These are phyloP conservation scores for Trifolium subterraneum DNA, from an alignment of 306 rosid genomes.

Conservation along the genomic window DNA sequence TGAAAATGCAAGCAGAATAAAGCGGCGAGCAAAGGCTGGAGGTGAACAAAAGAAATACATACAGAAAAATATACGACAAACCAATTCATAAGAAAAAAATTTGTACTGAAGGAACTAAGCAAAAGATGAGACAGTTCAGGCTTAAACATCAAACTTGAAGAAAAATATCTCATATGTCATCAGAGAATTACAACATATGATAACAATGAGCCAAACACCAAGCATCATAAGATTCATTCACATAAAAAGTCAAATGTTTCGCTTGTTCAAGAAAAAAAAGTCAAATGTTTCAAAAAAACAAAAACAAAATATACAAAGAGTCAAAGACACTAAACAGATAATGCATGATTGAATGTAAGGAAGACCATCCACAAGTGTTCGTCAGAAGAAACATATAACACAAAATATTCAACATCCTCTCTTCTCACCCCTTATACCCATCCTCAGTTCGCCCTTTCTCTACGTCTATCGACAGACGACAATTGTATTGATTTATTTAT, in stretches of 20 bases:
- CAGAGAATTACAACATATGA: constrained; percentile 1
- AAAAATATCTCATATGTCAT: constrained; percentile 17
- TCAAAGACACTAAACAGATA: constrained; percentile 10
- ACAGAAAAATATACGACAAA: neutral
- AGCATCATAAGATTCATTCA: constrained; percentile 9
- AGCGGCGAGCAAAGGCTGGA: neutral
- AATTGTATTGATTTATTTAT: neutral
- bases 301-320: neutral
- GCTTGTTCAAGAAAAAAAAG: too few relatives aligned
- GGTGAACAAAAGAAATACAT: neutral
- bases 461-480: neutral
- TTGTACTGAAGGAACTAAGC: neutral
- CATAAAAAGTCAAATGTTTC: neutral
- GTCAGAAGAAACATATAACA: neutral
- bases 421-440: neutral
- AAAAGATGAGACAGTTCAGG: neutral
- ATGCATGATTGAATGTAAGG: constrained; percentile 3
- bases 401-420: neutral
- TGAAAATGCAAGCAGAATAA: constrained; percentile 4
- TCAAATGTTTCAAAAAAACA: neutral
- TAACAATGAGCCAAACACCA: constrained; percentile 18
- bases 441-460: neutral
- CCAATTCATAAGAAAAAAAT: neutral
- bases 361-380: constrained; percentile 10
- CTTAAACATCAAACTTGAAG: constrained; percentile 21